Base-by-base conservation (phyloP, 2,329 filamentous ascomycete species). In the Fusarium sp. region DNA sequence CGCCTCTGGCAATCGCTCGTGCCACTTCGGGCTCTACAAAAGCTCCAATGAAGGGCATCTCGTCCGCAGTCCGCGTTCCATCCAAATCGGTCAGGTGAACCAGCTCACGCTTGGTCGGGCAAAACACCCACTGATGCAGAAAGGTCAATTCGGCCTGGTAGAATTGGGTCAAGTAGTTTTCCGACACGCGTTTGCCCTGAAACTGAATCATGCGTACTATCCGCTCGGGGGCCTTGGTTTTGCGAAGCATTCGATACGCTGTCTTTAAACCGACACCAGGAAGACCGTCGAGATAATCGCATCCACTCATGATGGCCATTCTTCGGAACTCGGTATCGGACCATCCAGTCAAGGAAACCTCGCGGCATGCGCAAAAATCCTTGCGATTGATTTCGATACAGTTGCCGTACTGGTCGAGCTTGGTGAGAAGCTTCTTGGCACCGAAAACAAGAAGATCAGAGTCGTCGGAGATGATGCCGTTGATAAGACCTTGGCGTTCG, bases 221-320 rank as follows among this genome's bases (percentile, higher is more conserved):
- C 55, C 88, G 89, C 48, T 98, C 94, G 6, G 95, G 85, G 1
- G 87, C 91, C 75, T 94, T 97, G 78, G 97, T 86, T 75, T 96
- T 97, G 57, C 94, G 88, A 56, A 99, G 84, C 79, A 95, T 86
- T 39, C 93, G 88, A 75, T 99, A 91, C 1, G 95, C 94, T 6
- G 93, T 98, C 80, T 97, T 98, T 52, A 99, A 76, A 0, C 95
- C 95, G 76, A 99, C 87, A 46, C 90, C 90, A 53, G 87, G 88
- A 60, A 99, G 91, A 55, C 90, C 90, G 3, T 88, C 81, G n/a
- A 98, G 83, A 74, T 99, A 99, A 73, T 99, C 95, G 73, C 95
- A 99, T 8, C 95, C 95, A 72, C 93, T 97, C 57, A 99, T 78
- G 66, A 99, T 99, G 36, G 93, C 92, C 95, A 99, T 99, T 49